Evolutionary conservation across 306 rosid species (phyloP), one percentile per base, ranked within the genome.

Genomic region (Lathyrus sativus): DNA sequence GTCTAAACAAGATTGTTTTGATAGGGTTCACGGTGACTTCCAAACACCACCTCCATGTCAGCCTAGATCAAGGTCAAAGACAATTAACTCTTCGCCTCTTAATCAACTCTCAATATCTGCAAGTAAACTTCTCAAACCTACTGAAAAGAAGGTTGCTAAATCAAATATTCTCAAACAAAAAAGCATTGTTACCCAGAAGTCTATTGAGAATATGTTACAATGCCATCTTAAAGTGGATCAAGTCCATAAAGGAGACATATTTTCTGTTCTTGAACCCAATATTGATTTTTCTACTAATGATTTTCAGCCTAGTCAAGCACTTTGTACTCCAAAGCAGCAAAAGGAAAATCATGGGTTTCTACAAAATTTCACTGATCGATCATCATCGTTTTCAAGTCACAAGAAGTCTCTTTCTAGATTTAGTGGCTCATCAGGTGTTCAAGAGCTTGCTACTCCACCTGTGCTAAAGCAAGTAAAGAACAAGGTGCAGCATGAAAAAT

Each of bases 1-100:
- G 77, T 82, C 95, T 67, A 87, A 85, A 70, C 95, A 90, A 77
- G 98, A 92, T 14, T 93, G 98, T 85, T 93, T 93, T 68, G 84
- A 93, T 74, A 90, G 85, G 71, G 76, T 90, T 56, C 84, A 93
- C 63, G 35, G 70, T 24, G 86, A 86, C 67, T 75, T 62, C 65
- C 38, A 50, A 55, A 90, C 98, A 29, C 98, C 98, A 10, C 91
- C 81, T 68, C 90, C 78, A 63, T 42, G 69, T 45, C 86, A 42
- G 39, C 88, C 84, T 58, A 85, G 83, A 48, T 88, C 85, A 14
- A 85, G 90, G 85, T 79, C 92, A 61, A 84, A 72, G 79, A 61
- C 68, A 80, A 45, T 74, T 33, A 70, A 80, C 26, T 78, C 77
- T 28, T 85, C 89, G 4, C 92, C 85, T 43, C 57, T 83, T 44